Evolutionary conservation across 208 protist genomes (phyloP).

Genomic region (Trypanosoma caninum): DNA sequence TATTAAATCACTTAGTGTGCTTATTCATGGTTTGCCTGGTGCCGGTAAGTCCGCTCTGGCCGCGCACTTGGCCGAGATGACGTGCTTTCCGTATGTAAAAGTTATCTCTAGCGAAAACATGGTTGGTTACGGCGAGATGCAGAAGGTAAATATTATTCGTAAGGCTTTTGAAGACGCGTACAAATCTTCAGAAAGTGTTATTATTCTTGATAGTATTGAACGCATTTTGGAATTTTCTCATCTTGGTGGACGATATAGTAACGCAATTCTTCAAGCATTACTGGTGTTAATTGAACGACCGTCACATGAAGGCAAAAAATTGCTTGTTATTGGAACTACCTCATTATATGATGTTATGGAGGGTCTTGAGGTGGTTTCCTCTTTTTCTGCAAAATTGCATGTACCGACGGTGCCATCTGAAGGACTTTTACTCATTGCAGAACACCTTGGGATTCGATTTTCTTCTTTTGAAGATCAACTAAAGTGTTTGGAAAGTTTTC

Average conservation of each 20-base stretch:
- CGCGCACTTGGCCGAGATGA: slow-evolving; percentile 83
- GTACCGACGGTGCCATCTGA: slow-evolving; percentile 43
- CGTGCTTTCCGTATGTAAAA: slow-evolving; percentile 97
- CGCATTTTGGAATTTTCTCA: slow-evolving; percentile 95
- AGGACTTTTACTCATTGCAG: slow-evolving; percentile 38
- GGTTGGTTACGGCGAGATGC: slow-evolving; percentile 90
- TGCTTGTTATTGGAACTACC: slow-evolving; percentile 96
- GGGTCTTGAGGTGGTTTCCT: slow-evolving; percentile 87
- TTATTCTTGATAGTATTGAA: slow-evolving; percentile 99
- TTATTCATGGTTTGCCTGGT: slow-evolving; percentile 91
- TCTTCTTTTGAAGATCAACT: slow-evolving; percentile 28
- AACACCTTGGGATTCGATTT: slow-evolving; percentile 41
- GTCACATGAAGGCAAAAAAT: slow-evolving; percentile 90
- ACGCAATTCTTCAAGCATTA: slow-evolving; percentile 96
- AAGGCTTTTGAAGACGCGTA: slow-evolving; percentile 99
- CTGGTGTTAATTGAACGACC: slow-evolving; percentile 94
- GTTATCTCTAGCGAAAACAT: slow-evolving; percentile 93
- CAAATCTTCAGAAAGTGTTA: slow-evolving; percentile 94
- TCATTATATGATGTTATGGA: slow-evolving; percentile 84
- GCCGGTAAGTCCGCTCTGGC: slow-evolving; percentile 97
- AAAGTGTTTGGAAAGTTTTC: slow-evolving; percentile 30
- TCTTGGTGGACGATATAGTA: slow-evolving; percentile 98
- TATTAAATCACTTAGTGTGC: slow-evolving; percentile 91
- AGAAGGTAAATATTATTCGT: slow-evolving; percentile 90
- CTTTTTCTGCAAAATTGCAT: slow-evolving; percentile 89